These are phyloP conservation scores for Pichia phayaonensis DNA, from an alignment of 805 yeast genomes.

Conservation along the genomic window DNA sequence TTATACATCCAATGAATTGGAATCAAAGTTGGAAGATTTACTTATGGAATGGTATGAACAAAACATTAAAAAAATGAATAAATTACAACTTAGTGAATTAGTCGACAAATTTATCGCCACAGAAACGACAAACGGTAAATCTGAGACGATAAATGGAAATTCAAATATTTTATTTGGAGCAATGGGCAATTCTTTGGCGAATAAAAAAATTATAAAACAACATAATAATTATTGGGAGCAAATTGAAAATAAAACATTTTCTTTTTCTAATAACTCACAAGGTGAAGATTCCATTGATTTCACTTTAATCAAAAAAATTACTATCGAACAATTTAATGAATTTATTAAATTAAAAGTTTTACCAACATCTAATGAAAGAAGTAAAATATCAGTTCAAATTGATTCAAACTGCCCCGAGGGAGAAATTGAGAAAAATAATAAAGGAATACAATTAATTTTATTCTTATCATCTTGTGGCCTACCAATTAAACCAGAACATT, in stretches of 20 bases:
- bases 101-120: conserved; percentile 31
- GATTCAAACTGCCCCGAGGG: conserved; percentile 30
- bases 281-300: conserved; percentile 31
- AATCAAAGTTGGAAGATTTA: conserved; percentile 40
- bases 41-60: conserved; percentile 34
- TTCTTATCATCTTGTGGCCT: conserved; percentile 42
- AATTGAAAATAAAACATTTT: conserved; percentile 36
- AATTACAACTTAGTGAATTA: conserved; percentile 31
- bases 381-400: conserved; percentile 38
- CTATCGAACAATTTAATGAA: conserved; percentile 25
- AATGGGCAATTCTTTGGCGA: conserved; percentile 17
- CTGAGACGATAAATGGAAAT: conserved; percentile 14
- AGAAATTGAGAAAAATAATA: conserved; percentile 30
- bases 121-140: conserved; percentile 13
- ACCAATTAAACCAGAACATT: conserved; percentile 33
- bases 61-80: conserved; percentile 24
- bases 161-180: conserved; percentile 22
- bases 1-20: conserved; percentile 34
- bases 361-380: conserved; percentile 28
- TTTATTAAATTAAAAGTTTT: conserved; percentile 33
- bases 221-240: conserved; percentile 47
- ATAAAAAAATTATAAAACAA: conserved; percentile 21
- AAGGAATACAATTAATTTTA: conserved; percentile 34
- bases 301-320: conserved; percentile 25
- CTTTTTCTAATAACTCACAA: conserved; percentile 28